Base-by-base conservation (phyloP, 1,139 yeast species). In the Blastobotrys capitulatus region DNA sequence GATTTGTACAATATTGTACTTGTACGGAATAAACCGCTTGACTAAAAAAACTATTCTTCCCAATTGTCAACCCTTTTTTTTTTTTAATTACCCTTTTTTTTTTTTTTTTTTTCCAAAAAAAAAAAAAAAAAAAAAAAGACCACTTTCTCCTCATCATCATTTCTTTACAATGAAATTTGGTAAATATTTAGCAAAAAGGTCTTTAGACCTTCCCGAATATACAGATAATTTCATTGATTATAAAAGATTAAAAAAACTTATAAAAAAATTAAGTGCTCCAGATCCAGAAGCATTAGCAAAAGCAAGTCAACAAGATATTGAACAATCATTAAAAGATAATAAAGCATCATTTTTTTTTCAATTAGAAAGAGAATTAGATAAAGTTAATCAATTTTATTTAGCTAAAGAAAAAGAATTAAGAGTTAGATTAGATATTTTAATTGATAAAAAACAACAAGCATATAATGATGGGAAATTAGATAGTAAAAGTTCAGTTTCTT, bases 341-440 rank as follows among this genome's bases (percentile, higher is more conserved):
- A 90, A 88, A 67, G 94, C 97, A 2, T 82, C 95, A 1, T 92
- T 92, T 66, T 92, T 92, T 72, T 92, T 92, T 71, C 79, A 87
- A 57, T 76, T 92, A 27, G 98, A 92, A 63, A 79, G 98, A 60
- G 98, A 92, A 64, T 74, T 92, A 58, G 98, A 92, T 60, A 92
- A 90, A 64, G 97, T 92, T 50, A 92, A 94, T 65, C 76, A 82
- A 16, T 90, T 88, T 64, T 92, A 92, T 63, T 71, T 89, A 43
- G 95, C 87, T 62, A 90, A 89, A 64, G 97, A 92, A 66, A 83
- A 95, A 3, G 95, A 89, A 62, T 65, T 72, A 58, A 81, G 86
- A 54, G 76, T 88, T 49, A 80, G 92, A 57, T 74, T 89, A 50
- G 94, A 90, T 59, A 78, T 88, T 44, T 70, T 92, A 51, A 71